Base-by-base conservation (phyloP, 164 flowering plant genomes). In the Macadamia integrifolia region DNA sequence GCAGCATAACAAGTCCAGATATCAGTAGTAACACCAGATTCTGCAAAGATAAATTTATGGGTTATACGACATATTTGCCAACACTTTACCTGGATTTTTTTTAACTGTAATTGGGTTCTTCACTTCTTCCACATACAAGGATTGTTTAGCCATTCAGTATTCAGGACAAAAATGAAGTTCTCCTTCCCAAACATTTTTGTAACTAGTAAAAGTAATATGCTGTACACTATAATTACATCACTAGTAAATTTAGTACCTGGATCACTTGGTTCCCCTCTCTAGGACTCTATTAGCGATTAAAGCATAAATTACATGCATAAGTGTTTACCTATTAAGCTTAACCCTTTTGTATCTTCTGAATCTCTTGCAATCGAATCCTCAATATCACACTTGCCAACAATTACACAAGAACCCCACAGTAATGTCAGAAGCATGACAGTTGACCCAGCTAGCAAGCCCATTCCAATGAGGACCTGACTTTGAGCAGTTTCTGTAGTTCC, bases 371-470 rank as follows among this genome's bases (percentile, higher is more conserved):
- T 23, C 2, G 83, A 79, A 75, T 78, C 75, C 43, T 75, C 77
- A 66, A 94, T 43, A 68, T 92, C 92, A 74, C 89, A 85, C 79
- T 88, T 90, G 58, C 98, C 99, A 69, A 92, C 91, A 61, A 89
- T 32, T 74, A 90, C 77, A 76, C 98, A 95, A 49, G 96, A 72
- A 69, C 99, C 99, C 99, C 99, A 95, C 55, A 92, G 76, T 58
- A 80, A 52, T 2, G 99, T 90, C 60, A 92, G 81, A 50, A 92
- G 92, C 98, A 95, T 86, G 57, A 95, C 98, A 9, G 99, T 95
- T 60, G 99, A 92, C 15, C 99, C 99, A 77, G 99, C 91, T 40
- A 95, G 84, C 82, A 90, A 80, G n/a, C 99, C 99, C 90, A 95
- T 95, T 71, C 99, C 99, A 57, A 95, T 96, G 61, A 93, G 83